These are phyloP conservation scores for Boletus reticuloceps DNA, from an alignment of 768 basidiomycete genomes.

Conservation along the genomic window DNA sequence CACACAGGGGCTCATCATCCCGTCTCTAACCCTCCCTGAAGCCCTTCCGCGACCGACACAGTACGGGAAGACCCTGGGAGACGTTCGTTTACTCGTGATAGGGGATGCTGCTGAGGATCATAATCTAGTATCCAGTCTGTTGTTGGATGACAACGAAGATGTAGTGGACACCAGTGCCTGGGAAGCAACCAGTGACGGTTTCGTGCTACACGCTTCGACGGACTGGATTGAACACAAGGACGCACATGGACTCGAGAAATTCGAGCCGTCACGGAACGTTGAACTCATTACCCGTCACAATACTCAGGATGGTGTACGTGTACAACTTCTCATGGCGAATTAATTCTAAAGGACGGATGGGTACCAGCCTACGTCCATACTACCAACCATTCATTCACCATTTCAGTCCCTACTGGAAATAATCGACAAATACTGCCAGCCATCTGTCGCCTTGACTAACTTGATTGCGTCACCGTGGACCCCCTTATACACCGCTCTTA, in stretches of 20 bases:
- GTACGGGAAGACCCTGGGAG: constrained; percentile 67
- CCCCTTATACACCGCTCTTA: constrained; percentile 58
- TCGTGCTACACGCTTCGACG: constrained; percentile 57
- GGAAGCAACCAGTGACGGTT: constrained; percentile 47
- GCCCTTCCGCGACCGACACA: constrained; percentile 62
- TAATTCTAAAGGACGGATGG: constrained; percentile 6
- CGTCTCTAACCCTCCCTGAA: constrained; percentile 61
- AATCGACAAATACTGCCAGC: constrained; percentile 50
- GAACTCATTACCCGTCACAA: constrained; percentile 54
- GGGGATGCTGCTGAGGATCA: constrained; percentile 37
- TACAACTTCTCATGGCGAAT: not conserved
- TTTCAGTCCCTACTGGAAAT: constrained; percentile 54
- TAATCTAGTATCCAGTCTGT: constrained; percentile 41
- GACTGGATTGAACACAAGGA: constrained; percentile 71
- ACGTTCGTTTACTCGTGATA: constrained; percentile 55
- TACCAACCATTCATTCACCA: constrained; percentile 51
- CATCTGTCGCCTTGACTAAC: constrained; percentile 48
- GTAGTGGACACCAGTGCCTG: constrained; percentile 60
- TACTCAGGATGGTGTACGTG: constrained; percentile 45
- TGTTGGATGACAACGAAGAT: constrained; percentile 66
- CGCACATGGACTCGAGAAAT: constrained; percentile 61
- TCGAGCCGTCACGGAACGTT: constrained; percentile 62
- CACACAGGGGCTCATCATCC: constrained; percentile 63
- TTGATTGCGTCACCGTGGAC: constrained; percentile 57
- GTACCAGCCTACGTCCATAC: constrained; percentile 32